Base-by-base conservation (phyloP, 495 filamentous ascomycete species). In the Thermothielavioides terrestris region DNA sequence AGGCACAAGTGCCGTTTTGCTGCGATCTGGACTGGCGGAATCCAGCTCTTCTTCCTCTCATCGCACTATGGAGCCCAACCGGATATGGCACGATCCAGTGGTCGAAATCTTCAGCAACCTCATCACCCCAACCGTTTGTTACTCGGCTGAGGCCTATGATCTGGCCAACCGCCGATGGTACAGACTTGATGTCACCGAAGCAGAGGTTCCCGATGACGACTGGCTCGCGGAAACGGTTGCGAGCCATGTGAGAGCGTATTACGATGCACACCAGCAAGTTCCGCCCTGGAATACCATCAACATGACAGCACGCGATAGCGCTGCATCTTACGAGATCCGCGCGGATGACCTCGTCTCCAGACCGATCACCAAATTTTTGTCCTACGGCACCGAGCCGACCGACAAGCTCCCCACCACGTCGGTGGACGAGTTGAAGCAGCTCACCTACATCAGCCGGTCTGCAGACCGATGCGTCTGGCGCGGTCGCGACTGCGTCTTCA, bases 141-240 rank as follows among this genome's bases (percentile, higher is more conserved):
- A 39, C 36, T 10, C 36, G 2, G 36, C 36, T 21, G 20, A 39
- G 3, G 39, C 39, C 23, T 41, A 41, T 23, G 23, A 41, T 8
- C 39, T 41, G 12, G 39, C 39, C 39, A 41, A 41, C 23, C 22
- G 39, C 22, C 39, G 39, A 12, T 41, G 39, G 39, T 41, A 41
- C 39, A 12, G 39, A 1, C 23, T 41, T 1, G 22, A 41, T 8
- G 22, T 27, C 23, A 17, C 22, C 22, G 18, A 23, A 4, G 6
- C 36, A 11, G 20, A 23, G 8, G 36, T 39, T 21, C 36, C 36
- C 3, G 22, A 15, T 4, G 39, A 27, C 39, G 39, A 41, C 5
- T 27, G 39, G 39, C 39, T 41, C 22, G 18, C 39, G 12, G 14
- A 14, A 1, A 26, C 39, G 1, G 39, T 41, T 17, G 22, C 39